Percentiles rank a stretch among this genome's conserved stretches.
These are phyloP conservation scores for Neonectria sp. DNA, from an alignment of 2,329 filamentous ascomycete genomes.

Conservation along the genomic window DNA sequence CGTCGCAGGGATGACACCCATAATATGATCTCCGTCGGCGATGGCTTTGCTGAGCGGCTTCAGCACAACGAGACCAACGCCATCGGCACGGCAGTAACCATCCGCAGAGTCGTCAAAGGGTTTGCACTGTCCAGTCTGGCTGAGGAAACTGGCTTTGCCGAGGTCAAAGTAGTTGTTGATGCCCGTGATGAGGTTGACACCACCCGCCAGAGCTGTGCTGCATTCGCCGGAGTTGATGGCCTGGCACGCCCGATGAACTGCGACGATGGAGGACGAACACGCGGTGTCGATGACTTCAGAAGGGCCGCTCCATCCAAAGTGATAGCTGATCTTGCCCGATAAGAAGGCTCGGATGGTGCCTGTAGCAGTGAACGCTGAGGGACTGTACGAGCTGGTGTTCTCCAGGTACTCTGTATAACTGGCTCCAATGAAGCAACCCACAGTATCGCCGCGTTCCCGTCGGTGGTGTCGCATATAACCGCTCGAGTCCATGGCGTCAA, in stretches of 20 bases:
- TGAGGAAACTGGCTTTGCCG: conserved; percentile 42
- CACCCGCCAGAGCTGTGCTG: conserved; percentile 55
- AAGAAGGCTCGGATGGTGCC: conserved; percentile 54
- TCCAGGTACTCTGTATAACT: conserved; percentile 24
- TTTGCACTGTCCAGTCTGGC: conserved; percentile 47
- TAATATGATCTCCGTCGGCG: conserved; percentile 80
- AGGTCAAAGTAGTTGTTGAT: conserved; percentile 41
- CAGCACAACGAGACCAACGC: conserved; percentile 80
- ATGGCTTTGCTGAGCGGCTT: conserved; percentile 85
- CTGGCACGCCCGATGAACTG: conserved; percentile 53
- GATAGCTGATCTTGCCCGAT: conserved; percentile 52
- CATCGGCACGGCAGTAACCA: conserved; percentile 87
- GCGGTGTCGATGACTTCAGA: conserved; percentile 56
- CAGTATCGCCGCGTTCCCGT: conserved; percentile 4
- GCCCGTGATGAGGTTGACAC: conserved; percentile 56
- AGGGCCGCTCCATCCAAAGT: conserved; percentile 58
- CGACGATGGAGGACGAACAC: conserved; percentile 55
- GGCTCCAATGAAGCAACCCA: conserved; percentile 26
- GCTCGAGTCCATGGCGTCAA: conserved; percentile 55
- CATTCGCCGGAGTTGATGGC: conserved; percentile 51
- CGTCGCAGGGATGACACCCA: conserved; percentile 81
- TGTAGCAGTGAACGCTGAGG: conserved; percentile 51
- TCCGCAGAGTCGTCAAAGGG: conserved; percentile 86
- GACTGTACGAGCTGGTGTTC: conserved; percentile 20
- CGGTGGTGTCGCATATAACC: conserved; percentile 42